These are phyloP conservation scores for Tricholoma terreum DNA, from an alignment of 768 basidiomycete species.

Conservation along the genomic window DNA sequence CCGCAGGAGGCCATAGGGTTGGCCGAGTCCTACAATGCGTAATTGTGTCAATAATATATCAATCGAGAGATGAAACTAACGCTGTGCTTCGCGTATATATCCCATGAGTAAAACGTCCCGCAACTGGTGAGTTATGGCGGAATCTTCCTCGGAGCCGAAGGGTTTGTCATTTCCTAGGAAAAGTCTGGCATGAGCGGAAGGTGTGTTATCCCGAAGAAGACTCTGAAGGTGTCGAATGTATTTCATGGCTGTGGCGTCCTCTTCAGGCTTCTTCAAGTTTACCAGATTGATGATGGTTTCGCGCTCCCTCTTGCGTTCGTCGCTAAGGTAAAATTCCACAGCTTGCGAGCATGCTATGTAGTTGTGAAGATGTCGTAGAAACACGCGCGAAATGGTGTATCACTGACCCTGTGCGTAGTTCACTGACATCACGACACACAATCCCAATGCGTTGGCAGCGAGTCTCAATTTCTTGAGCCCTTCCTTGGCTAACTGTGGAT, in stretches of 20 bases:
- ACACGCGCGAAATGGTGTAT: neutral
- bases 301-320: constrained; percentile 13
- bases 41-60: neutral
- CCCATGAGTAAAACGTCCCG: constrained; percentile 12
- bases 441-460: constrained; percentile 12
- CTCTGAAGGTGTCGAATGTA: neutral
- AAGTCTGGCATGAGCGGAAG: neutral
- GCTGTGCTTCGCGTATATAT: constrained; percentile 25
- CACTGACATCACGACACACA: constrained; percentile 18
- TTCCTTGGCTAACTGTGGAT: constrained; percentile 4
- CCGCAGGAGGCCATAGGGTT: constrained; percentile 15
- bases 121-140: neutral
- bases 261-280: constrained; percentile 7
- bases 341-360: constrained; percentile 20
- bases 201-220: neutral
- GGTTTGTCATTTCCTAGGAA: neutral
- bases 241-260: constrained; percentile 4
- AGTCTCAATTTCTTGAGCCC: constrained; percentile 13
- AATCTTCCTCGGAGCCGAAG: neutral
- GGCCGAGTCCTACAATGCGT: constrained; percentile 11
- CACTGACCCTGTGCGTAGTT: constrained; percentile 21
- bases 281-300: constrained; percentile 18
- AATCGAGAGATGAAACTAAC: constrained; percentile 7
- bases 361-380: neutral
- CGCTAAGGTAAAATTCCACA: constrained; percentile 25